Base-by-base conservation (phyloP, 768 basidiomycete genomes). In the Inosperma sp. region DNA sequence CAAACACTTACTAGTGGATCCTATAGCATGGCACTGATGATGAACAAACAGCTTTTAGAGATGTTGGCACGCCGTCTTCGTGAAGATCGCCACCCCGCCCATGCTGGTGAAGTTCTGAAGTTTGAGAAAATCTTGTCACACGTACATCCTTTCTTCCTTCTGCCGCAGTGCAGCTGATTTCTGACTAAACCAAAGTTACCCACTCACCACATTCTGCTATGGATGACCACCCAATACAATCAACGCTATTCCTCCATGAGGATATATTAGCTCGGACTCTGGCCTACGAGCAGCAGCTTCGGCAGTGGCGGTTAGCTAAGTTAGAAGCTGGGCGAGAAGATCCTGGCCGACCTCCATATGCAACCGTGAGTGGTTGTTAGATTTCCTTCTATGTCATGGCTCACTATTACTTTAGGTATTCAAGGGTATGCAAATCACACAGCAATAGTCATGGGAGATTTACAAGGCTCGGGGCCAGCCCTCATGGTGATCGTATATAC, bases 181-280 rank as follows among this genome's bases (percentile, higher is more conserved):
- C 4, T 33, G 21, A 35, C 34, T 35, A 5, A 26, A 34, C 13
- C 21, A 10, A n/a, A 48, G 46, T 36, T 27, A 19, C 22, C 22
- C 1, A 7, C 33, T 33, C 30, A 6, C 7, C 3, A 5, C n/a
- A 48, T 48, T 14, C 1, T 23, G 5, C 22, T 37, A 3, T 48
- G 8, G 47, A 48, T 23, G n/a, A 17, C 7, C 4, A 5, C 26
- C 31, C n/a, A 23, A 17, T 22, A 17, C 35, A 25, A 35, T 35
- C 33, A 9, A 48, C 34, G 47, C 13, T 48, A 16, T 48, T 48
- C 46, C 35, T 48, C 33, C 46, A 48, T 48, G 46, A 48, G 46
- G 46, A 48, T 36, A 16, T 35, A 4, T 34, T 48, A 7, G 46
- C 46, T 30, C 31, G 35, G 6, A 48, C 46, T 36, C 33, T 48